Conservation (phyloP, 2,329 filamentous ascomycete genomes). For the Aspergillus persii region DNA sequence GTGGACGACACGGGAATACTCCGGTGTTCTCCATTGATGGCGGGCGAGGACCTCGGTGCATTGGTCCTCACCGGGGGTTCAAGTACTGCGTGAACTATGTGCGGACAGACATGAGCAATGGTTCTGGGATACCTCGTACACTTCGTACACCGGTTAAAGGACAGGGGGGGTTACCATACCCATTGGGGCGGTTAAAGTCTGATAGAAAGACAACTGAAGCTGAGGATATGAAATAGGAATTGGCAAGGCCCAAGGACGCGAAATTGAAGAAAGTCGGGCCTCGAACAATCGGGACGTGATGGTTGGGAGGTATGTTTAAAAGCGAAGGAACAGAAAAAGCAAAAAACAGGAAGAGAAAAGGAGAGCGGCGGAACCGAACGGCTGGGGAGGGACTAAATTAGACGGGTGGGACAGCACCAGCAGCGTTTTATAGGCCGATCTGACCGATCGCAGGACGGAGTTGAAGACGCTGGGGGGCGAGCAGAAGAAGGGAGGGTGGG, state of each 20-base stretch:
- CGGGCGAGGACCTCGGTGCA: constrained; percentile 21
- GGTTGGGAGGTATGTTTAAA: constrained; percentile 1
- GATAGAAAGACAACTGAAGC: neutral
- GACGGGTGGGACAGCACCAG: constrained; percentile 8
- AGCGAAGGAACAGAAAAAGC: neutral
- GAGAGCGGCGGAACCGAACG: neutral
- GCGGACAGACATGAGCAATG: neutral
- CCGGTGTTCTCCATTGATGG: constrained; percentile 25
- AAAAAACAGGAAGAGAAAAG: neutral
- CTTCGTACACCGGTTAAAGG: too few relatives aligned
- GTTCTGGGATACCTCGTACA: neutral
- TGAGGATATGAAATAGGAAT: too few relatives aligned
- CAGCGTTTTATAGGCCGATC: neutral
- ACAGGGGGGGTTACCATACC: constrained; percentile 4
- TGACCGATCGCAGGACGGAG: neutral
- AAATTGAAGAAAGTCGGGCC: neutral
- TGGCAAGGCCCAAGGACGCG: neutral
- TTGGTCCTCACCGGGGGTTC: constrained; percentile 23
- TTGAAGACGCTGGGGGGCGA: neutral
- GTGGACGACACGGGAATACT: constrained; percentile 39
- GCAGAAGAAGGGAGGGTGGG: constrained; percentile 12
- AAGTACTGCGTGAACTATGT: constrained; percentile 32
- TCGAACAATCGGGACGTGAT: constrained; percentile 1
- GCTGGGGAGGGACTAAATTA: constrained; percentile 4
- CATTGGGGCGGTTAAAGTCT: constrained; percentile 2